Base-by-base conservation (phyloP, 176 grass and related monocot species). In the Paspalum notatum region DNA sequence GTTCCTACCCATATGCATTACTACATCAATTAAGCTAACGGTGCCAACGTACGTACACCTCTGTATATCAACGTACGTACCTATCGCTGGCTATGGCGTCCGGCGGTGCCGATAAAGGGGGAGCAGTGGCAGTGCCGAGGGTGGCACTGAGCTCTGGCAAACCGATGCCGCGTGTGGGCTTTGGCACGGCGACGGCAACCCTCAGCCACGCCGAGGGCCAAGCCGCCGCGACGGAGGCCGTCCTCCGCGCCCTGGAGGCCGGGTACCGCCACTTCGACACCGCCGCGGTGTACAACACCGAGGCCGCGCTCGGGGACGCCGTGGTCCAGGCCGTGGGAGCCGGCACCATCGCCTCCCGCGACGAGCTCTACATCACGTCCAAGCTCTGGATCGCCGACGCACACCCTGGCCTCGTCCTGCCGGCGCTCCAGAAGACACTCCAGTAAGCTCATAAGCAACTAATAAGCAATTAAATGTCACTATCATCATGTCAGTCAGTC, bases 191-290 rank as follows among this genome's bases (percentile, higher is more conserved):
- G 9, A 16, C 68, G 27, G 38, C 17, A 5, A 62, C 84, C 12
- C 3, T 42, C 1, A 32, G 17, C 12, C 8, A 45, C 2, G 12
- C 48, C 7, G 79, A 77, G 15, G 40, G 55, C 6, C 46, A 12
- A 4, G 17, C 67, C 66, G 54, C 1, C 6, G 37, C 58, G 2
- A 44, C 1, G 25, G 8, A 32, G 11, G 88, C 88, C 10, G 24
- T 90, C 55, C 17, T 83, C 7, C 57, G 46, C 27, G 83, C 83
- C 17, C 21, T 90, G 0, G 74, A 61, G 17, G 40, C 42, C 8
- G 78, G 83, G 1, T 86, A 90, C 59, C 83, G 78, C 42, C 88
- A 90, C 78, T 68, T 86, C 13, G 88, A 83, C 79, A 86, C 88
- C 2, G 83, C 88, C 4, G 16, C 45, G 4, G 0, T 39, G 41